phyloP scores from a whole-genome alignment of 805 yeast genomes.

The Lachancea nothofagi region DNA sequence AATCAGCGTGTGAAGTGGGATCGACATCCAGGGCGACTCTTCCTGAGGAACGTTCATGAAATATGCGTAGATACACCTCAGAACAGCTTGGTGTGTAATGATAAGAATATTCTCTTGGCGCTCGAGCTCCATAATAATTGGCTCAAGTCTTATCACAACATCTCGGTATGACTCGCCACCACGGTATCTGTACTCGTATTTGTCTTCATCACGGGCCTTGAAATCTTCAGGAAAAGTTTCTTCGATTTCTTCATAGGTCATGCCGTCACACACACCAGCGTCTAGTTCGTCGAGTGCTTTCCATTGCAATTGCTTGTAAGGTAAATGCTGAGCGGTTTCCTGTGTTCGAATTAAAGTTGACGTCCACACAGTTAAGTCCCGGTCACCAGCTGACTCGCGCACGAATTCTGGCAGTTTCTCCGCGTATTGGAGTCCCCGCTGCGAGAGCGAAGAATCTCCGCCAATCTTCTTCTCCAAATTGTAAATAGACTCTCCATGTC shows the following conservation, averaged over 20 bases:
- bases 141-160: slow-evolving; percentile 90
- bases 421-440: slow-evolving; percentile 81
- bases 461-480: slow-evolving; percentile 94
- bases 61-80: slow-evolving; percentile 94
- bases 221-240: slow-evolving; percentile 85
- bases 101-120: slow-evolving; percentile 93
- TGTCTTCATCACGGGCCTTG: slow-evolving; percentile 90
- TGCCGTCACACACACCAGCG: slow-evolving; percentile 96
- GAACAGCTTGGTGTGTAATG: slow-evolving; percentile 95
- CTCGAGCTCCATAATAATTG: slow-evolving; percentile 96
- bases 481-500: slow-evolving; percentile 93
- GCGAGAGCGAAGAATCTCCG: slow-evolving; percentile 83
- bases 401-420: slow-evolving; percentile 73
- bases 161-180: slow-evolving; percentile 98
- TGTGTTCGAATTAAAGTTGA: slow-evolving; percentile 87
- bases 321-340: slow-evolving; percentile 80
- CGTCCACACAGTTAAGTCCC: slow-evolving; percentile 87
- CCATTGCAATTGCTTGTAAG: slow-evolving; percentile 84
- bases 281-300: slow-evolving; percentile 95
- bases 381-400: slow-evolving; percentile 50
- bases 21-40: slow-evolving; percentile 98
- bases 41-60: slow-evolving; percentile 98
- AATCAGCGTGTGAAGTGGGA: slow-evolving; percentile 91
- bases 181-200: slow-evolving; percentile 90
- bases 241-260: slow-evolving; percentile 92